Evolutionary conservation across 805 yeast genomes (phyloP).

Genomic region (Metahyphopichia silvanorum): DNA sequence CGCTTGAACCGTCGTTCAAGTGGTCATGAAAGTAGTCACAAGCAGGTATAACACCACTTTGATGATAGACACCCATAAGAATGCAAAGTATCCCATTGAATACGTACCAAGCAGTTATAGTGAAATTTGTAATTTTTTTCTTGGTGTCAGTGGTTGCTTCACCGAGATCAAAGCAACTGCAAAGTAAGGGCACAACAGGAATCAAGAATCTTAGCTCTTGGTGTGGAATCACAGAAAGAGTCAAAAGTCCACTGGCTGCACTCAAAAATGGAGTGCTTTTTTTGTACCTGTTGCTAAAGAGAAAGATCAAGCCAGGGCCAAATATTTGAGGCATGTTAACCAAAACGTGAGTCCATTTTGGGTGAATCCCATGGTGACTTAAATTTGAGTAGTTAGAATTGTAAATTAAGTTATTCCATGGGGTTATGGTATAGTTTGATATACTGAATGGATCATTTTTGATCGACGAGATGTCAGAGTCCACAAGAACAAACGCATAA

Average conservation of each 20-base stretch:
- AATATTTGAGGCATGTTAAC: constrained; percentile 75
- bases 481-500: constrained; percentile 42
- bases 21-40: constrained; percentile 35
- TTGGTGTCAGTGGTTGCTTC: neutral
- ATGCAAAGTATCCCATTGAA: constrained; percentile 62
- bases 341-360: constrained; percentile 68
- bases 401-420: constrained; percentile 73
- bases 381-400: constrained; percentile 60
- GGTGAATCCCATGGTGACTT: constrained; percentile 79
- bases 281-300: constrained; percentile 34
- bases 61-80: constrained; percentile 81
- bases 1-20: constrained; percentile 11
- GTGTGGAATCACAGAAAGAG: constrained; percentile 77
- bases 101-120: constrained; percentile 46
- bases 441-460: constrained; percentile 9
- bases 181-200: constrained; percentile 72
- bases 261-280: constrained; percentile 57
- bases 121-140: neutral
- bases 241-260: constrained; percentile 55
- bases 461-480: constrained; percentile 37
- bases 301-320: constrained; percentile 68
- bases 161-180: constrained; percentile 49
- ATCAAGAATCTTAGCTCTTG: constrained; percentile 88
- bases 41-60: constrained; percentile 83
- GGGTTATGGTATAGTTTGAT: constrained; percentile 53